Conservation (phyloP, 805 yeast genomes). For the Zygoascus bituminiphila region DNA sequence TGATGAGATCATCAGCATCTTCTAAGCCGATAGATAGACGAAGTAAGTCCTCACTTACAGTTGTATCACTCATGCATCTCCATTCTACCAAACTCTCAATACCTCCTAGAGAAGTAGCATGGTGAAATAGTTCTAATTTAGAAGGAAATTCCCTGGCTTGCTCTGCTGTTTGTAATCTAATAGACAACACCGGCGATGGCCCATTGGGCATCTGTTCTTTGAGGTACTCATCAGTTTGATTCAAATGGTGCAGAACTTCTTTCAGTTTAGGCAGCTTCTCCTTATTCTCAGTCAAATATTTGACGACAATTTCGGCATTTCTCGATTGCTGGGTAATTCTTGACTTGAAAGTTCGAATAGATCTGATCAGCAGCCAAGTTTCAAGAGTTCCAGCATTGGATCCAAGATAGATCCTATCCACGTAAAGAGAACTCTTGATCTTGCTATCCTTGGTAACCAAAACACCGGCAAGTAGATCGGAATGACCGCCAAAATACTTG, state of each 20-base stretch:
- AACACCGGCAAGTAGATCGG: slow-evolving; percentile 79
- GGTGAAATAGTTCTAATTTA: slow-evolving; percentile 62
- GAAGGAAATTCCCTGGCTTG: slow-evolving; percentile 59
- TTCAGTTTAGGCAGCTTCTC: slow-evolving; percentile 41
- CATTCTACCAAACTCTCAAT: slow-evolving; percentile 86
- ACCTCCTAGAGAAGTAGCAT: slow-evolving; percentile 91
- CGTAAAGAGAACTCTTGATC: slow-evolving; percentile 39
- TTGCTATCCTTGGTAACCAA: slow-evolving; percentile 53
- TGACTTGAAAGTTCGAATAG: slow-evolving; percentile 71
- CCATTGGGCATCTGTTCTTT: slow-evolving; percentile 51
- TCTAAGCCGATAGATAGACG: slow-evolving; percentile 81
- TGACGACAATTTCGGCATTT: slow-evolving; percentile 54
- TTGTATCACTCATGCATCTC: slow-evolving; percentile 67
- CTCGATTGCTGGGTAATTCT: slow-evolving; percentile 60
- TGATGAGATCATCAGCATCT: slow-evolving; percentile 62
- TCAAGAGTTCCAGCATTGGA: slow-evolving; percentile 76
- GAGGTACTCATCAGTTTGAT: slow-evolving; percentile 65
- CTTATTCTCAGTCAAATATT: slow-evolving; percentile 45
- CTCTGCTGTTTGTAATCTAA: slow-evolving; percentile 42
- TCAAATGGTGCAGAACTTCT: slow-evolving; percentile 59
- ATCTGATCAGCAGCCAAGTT: slow-evolving; percentile 62
- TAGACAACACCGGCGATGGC: slow-evolving; percentile 68
- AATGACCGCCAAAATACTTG: slow-evolving; percentile 90
- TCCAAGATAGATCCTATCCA: slow-evolving; percentile 67
- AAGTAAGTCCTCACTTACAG: slow-evolving; percentile 48